phyloP scores from a whole-genome alignment of 306 rosid genomes.

The Heteromeles arbutifolia region DNA sequence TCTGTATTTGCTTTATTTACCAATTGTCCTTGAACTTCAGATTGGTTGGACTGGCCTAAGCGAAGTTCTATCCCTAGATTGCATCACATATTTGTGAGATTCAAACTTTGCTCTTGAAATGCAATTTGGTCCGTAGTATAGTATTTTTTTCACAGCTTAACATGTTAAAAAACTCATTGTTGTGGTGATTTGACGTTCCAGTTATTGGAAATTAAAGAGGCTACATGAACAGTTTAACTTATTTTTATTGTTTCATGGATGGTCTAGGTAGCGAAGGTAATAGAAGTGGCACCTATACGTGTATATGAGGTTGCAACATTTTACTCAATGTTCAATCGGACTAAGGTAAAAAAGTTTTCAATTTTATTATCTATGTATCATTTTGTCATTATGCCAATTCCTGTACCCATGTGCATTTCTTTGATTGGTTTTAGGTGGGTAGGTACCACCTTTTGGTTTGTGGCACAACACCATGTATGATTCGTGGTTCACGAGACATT shows the following conservation, averaged over 20 bases:
- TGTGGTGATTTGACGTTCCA: not conserved
- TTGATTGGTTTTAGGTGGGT: slow-evolving; percentile 65
- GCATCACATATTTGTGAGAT: not conserved
- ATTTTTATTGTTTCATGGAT: slow-evolving; percentile 29
- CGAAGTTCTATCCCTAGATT: not conserved
- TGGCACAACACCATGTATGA: slow-evolving; percentile 99
- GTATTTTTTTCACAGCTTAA: not conserved
- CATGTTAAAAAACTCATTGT: not conserved
- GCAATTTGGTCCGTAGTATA: not conserved
- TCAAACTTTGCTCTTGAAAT: not conserved
- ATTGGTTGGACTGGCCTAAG: not conserved
- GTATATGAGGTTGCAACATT: slow-evolving; percentile 96
- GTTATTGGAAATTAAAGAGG: slow-evolving; percentile 3
- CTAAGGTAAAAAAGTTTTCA: slow-evolving; percentile 51
- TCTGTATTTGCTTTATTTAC: not conserved
- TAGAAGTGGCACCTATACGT: slow-evolving; percentile 92
- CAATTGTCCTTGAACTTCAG: not conserved
- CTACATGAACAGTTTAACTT: slow-evolving; percentile 5
- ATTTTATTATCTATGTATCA: not conserved
- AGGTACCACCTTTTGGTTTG: slow-evolving; percentile 91
- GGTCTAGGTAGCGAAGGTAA: slow-evolving; percentile 75
- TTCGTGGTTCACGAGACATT: slow-evolving; percentile 92
- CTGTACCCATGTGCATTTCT: slow-evolving; percentile 25
- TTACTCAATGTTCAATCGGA: slow-evolving; percentile 93
- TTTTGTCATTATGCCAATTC: not conserved